phyloP scores from a whole-genome alignment of 345 rosid species.

The Citrus mangshanensis region DNA sequence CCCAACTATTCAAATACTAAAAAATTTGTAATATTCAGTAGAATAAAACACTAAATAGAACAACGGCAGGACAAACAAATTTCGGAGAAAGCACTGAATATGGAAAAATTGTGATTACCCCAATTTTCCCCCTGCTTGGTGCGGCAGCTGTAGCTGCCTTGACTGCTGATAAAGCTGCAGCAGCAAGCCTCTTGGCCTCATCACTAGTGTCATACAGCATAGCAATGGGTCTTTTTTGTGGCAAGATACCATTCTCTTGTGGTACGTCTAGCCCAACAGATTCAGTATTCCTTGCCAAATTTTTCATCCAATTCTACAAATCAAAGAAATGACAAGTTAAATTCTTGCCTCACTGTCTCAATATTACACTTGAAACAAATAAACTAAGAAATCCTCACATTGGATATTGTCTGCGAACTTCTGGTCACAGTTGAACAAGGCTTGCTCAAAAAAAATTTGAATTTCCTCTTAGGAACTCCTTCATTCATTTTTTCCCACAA shows the following conservation, averaged over 20 bases:
- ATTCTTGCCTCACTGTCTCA: not conserved
- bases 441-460: slow-evolving; percentile 30
- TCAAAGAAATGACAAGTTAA: not conserved
- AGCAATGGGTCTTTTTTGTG: slow-evolving; percentile 21
- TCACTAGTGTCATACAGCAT: slow-evolving; percentile 37
- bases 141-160: slow-evolving; percentile 70
- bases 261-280: slow-evolving; percentile 12
- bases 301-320: slow-evolving; percentile 39
- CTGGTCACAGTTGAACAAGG: slow-evolving; percentile 20
- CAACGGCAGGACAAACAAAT: not conserved
- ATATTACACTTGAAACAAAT: not conserved
- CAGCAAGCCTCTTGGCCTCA: slow-evolving; percentile 68
- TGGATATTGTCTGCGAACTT: slow-evolving; percentile 27
- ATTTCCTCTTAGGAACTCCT: slow-evolving; percentile 34
- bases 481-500: slow-evolving; percentile 63
- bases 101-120: slow-evolving; percentile 39
- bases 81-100: not conserved
- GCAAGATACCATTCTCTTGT: slow-evolving; percentile 20
- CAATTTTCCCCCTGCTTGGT: slow-evolving; percentile 63
- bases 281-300: slow-evolving; percentile 17
- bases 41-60: not conserved
- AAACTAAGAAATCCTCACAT: slow-evolving; percentile 38
- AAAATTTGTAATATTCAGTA: not conserved
- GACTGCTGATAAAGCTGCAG: slow-evolving; percentile 90
- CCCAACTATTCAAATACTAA: not conserved